Evolutionary conservation across 78 protist species (phyloP).

Genomic region (Dictyostelium intermedium): DNA sequence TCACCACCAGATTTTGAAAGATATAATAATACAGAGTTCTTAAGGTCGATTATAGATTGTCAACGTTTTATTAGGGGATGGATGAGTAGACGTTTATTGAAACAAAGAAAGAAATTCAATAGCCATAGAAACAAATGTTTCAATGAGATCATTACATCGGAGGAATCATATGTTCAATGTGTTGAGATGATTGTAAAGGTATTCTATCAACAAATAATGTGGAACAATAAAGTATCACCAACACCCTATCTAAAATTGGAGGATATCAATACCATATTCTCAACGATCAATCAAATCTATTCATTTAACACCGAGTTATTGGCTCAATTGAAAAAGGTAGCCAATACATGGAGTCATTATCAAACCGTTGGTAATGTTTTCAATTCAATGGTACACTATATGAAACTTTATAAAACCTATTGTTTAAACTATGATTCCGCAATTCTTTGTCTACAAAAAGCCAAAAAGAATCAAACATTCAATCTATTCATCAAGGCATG

Average conservation of each 20-base stretch:
- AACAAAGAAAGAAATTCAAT: slow-evolving; percentile 35
- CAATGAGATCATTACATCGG: slow-evolving; percentile 44
- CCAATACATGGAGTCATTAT: neutral
- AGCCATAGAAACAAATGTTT: slow-evolving; percentile 49
- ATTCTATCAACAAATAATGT: slow-evolving; percentile 51
- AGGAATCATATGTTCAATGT: slow-evolving; percentile 23
- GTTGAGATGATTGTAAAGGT: slow-evolving; percentile 54
- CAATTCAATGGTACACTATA: neutral
- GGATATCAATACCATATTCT: slow-evolving; percentile 37
- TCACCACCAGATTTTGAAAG: slow-evolving; percentile 23
- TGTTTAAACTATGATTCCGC: slow-evolving; percentile 59
- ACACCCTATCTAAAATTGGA: slow-evolving; percentile 49
- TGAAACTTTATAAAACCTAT: slow-evolving; percentile 49
- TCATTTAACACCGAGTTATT: slow-evolving; percentile 48
- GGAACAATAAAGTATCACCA: slow-evolving; percentile 59
- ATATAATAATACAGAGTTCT: slow-evolving; percentile 17
- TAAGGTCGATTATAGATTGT: neutral
- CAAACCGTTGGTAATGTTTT: slow-evolving; percentile 73
- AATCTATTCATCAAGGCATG: slow-evolving; percentile 32
- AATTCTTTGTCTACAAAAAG: slow-evolving; percentile 32
- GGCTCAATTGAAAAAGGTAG: neutral
- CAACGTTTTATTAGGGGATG: slow-evolving; percentile 15
- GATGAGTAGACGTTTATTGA: neutral
- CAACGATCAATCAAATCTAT: slow-evolving; percentile 40
- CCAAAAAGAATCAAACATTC: slow-evolving; percentile 46